phyloP scores from a whole-genome alignment of 139 green algal genomes.

The Haematococcus lacustris region DNA sequence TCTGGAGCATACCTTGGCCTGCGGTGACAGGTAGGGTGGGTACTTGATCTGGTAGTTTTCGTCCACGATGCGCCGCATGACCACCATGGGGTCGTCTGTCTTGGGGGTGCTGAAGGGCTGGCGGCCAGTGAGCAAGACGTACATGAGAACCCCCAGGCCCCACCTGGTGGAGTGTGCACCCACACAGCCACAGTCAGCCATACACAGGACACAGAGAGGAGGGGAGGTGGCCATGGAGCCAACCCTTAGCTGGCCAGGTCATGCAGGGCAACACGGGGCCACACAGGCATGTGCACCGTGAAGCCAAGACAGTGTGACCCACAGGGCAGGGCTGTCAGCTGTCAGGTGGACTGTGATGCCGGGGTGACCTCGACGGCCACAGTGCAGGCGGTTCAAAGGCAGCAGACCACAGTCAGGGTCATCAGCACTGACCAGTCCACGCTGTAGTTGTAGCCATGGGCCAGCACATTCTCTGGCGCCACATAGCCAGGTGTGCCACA shows the following conservation, averaged over 20 bases:
- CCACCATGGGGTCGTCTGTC: slow-evolving; percentile 92
- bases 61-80: slow-evolving; percentile 96
- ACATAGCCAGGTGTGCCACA: slow-evolving; percentile 96
- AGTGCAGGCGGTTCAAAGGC: no score
- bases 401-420: no score
- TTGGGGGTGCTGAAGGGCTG: slow-evolving; percentile 90
- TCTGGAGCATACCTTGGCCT: slow-evolving; percentile 47
- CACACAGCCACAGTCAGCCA: not conserved
- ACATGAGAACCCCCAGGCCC: slow-evolving; percentile 88
- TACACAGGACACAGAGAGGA: not conserved
- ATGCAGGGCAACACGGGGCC: no score
- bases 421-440: slow-evolving; percentile 79
- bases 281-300: no score
- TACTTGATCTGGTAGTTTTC: slow-evolving; percentile 84
- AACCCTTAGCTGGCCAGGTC: no score
- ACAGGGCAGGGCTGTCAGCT: no score
- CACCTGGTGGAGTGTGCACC: slow-evolving; percentile 57
- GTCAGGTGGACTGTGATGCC: no score
- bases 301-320: no score
- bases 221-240: no score
- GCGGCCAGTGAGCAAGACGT: slow-evolving; percentile 89
- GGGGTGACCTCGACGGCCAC: no score
- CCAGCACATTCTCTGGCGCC: slow-evolving; percentile 91
- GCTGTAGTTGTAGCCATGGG: slow-evolving; percentile 83
- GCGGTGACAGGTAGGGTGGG: slow-evolving; percentile 78